Conservation (phyloP, 495 filamentous ascomycete species). For the Aspergillus olivimuriae region DNA sequence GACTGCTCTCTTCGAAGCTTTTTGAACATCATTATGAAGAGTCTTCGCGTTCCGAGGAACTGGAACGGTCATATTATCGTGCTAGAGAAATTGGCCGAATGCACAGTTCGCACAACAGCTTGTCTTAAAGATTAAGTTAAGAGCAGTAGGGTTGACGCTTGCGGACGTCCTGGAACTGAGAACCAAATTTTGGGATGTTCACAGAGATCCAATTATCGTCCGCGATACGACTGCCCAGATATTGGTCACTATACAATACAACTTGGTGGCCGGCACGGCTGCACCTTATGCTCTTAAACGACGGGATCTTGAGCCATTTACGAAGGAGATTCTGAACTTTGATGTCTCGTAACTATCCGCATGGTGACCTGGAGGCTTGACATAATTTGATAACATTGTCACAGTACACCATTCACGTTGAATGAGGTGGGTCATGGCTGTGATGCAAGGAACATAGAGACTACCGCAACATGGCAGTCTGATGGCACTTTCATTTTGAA, state of each 20-base stretch:
- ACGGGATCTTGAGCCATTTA: conserved; percentile 20
- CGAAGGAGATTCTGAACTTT: conserved; percentile 23
- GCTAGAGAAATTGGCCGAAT: too few species aligned
- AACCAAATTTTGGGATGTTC: conserved; percentile 15
- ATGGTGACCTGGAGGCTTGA: background rate
- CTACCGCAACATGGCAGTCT: conserved; percentile 25
- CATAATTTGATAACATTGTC: background rate
- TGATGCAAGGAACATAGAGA: conserved; percentile 32
- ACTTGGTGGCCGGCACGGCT: conserved; percentile 30
- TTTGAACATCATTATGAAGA: too few species aligned
- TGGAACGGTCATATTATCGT: too few species aligned
- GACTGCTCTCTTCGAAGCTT: too few species aligned
- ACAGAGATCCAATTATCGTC: conserved; percentile 8
- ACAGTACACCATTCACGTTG: conserved; percentile 27
- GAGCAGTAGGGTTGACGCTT: conserved; percentile 1
- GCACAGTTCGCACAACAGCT: too few species aligned
- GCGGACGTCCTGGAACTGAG: conserved; percentile 4
- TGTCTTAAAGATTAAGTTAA: too few species aligned
- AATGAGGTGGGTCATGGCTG: conserved; percentile 33
- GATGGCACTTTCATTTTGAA: conserved; percentile 30
- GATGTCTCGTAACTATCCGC: conserved; percentile 16
- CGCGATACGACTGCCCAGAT: conserved; percentile 16
- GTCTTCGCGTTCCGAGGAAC: too few species aligned
- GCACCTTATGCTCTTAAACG: conserved; percentile 20
- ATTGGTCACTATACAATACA: conserved; percentile 28